A percentile compares a stretch with the other conserved stretches of the same genome.
These are phyloP conservation scores for Gracilaria gracilis DNA, from an alignment of 23 red algal genomes.

Conservation along the genomic window DNA sequence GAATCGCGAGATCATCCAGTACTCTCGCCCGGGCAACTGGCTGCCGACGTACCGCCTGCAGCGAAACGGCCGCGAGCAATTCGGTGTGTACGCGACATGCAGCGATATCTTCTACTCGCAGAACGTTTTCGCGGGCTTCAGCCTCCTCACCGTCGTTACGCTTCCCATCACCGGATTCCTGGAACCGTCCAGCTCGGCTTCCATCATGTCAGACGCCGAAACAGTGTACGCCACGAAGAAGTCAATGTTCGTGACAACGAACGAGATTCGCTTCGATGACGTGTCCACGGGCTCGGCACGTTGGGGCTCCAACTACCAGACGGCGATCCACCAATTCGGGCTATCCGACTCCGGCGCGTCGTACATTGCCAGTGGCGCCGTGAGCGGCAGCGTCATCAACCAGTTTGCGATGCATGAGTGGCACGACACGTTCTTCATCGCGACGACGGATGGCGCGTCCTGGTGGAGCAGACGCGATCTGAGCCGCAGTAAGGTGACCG, in stretches of 20 bases:
- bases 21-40: constrained; percentile 56
- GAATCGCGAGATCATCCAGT: constrained; percentile 69
- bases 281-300: constrained; percentile 8
- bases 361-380: constrained; percentile 57
- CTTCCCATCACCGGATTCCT: constrained; percentile 55
- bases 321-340: constrained; percentile 66
- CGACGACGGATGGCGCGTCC: constrained; percentile 59
- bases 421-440: constrained; percentile 69
- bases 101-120: constrained; percentile 51
- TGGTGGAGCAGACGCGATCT: constrained; percentile 73
- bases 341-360: constrained; percentile 55
- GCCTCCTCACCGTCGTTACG: constrained; percentile 64
- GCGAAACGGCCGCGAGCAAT: constrained; percentile 41
- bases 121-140: constrained; percentile 63
- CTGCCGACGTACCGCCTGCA: constrained; percentile 62
- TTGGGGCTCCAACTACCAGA: constrained; percentile 61
- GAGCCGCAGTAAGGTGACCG: constrained; percentile 68
- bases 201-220: constrained; percentile 64
- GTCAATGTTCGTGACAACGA: constrained; percentile 57
- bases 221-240: constrained; percentile 62
- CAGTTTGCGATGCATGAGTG: constrained; percentile 79
- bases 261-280: constrained; percentile 56
- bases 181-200: constrained; percentile 53
- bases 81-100: constrained; percentile 56
- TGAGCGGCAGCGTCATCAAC: constrained; percentile 65